Evolutionary conservation across 108 stramenopile genomes (phyloP).

Genomic region (Cyclotella kingstonii): DNA sequence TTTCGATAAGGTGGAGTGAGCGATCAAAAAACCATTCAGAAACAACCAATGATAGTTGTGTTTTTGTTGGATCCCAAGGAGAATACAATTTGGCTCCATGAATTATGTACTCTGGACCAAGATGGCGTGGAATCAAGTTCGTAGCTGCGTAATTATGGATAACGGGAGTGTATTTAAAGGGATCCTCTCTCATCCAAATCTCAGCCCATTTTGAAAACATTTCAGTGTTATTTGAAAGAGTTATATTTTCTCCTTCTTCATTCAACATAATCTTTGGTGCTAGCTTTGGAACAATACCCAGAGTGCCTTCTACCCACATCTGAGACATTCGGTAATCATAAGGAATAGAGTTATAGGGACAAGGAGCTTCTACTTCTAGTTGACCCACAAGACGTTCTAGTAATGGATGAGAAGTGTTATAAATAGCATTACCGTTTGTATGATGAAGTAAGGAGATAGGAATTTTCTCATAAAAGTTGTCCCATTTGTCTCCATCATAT

Average conservation of each 20-base stretch:
- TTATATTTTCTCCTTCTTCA: constrained; percentile 66
- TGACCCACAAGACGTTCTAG: constrained; percentile 60
- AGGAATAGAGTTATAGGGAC: constrained; percentile 64
- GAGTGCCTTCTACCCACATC: constrained; percentile 66
- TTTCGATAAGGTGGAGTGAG: constrained; percentile 43
- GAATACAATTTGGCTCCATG: constrained; percentile 68
- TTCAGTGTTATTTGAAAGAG: constrained; percentile 49
- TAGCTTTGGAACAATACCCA: constrained; percentile 48
- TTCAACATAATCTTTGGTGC: constrained; percentile 66
- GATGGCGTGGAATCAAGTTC: constrained; percentile 63
- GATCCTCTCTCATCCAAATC: constrained; percentile 44
- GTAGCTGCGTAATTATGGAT: constrained; percentile 76
- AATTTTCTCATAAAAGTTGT: constrained; percentile 63
- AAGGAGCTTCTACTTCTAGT: constrained; percentile 62
- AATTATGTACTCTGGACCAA: constrained; percentile 64
- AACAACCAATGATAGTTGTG: constrained; percentile 55
- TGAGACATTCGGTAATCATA: constrained; percentile 74
- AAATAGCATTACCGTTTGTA: constrained; percentile 74
- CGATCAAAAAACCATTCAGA: constrained; percentile 64
- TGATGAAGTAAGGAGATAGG: constrained; percentile 61
- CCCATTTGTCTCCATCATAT: constrained; percentile 73
- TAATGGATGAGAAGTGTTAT: constrained; percentile 66
- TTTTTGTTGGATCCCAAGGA: constrained; percentile 58
- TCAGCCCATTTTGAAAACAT: constrained; percentile 60
- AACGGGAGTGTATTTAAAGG: constrained; percentile 56